A percentile compares a stretch with the other conserved stretches of the same genome.
These are phyloP conservation scores for Penicillium verhagenii DNA, from an alignment of 495 filamentous ascomycete genomes.

Conservation along the genomic window DNA sequence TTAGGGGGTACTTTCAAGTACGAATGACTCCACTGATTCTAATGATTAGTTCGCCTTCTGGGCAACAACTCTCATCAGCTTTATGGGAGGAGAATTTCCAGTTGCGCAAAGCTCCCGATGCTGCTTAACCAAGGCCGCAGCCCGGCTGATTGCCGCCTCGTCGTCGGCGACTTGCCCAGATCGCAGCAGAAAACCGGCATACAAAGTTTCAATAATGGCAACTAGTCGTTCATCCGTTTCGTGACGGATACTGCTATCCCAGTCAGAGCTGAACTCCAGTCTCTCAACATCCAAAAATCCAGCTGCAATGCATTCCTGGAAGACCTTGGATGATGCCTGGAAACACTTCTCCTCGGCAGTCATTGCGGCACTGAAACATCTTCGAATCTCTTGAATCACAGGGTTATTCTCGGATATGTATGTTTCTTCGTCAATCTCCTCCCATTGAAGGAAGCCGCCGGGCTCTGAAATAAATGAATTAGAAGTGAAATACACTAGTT, in stretches of 20 bases:
- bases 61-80: slow-evolving; percentile 14
- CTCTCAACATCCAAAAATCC: slow-evolving; percentile 5
- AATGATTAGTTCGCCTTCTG: slow-evolving; percentile 3
- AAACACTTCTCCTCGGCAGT: slow-evolving; percentile 15
- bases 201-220: slow-evolving; percentile 10
- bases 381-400: slow-evolving; percentile 8
- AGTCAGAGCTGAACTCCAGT: slow-evolving; percentile 4
- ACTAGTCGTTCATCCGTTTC: slow-evolving; percentile 9
- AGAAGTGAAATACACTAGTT: background rate
- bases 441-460: slow-evolving; percentile 28
- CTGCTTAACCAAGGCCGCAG: slow-evolving; percentile 7
- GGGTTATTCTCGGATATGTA: slow-evolving; percentile 11
- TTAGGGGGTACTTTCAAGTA: too few species aligned
- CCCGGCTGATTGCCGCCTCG: background rate
- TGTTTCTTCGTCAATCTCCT: slow-evolving; percentile 20
- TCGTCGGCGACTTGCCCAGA: slow-evolving; percentile 10
- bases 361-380: slow-evolving; percentile 7
- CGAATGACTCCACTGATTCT: too few species aligned
- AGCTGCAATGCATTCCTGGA: slow-evolving; percentile 5
- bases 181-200: slow-evolving; percentile 11
- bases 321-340: slow-evolving; percentile 11
- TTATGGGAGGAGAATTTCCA: slow-evolving; percentile 11
- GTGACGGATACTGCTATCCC: background rate
- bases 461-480: slow-evolving; percentile 17
- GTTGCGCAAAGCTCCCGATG: slow-evolving; percentile 6